A percentile compares a stretch with the other conserved stretches of the same genome.
phyloP scores from a whole-genome alignment of 257 asterid genomes.

The Paraleonurus japonicus region DNA sequence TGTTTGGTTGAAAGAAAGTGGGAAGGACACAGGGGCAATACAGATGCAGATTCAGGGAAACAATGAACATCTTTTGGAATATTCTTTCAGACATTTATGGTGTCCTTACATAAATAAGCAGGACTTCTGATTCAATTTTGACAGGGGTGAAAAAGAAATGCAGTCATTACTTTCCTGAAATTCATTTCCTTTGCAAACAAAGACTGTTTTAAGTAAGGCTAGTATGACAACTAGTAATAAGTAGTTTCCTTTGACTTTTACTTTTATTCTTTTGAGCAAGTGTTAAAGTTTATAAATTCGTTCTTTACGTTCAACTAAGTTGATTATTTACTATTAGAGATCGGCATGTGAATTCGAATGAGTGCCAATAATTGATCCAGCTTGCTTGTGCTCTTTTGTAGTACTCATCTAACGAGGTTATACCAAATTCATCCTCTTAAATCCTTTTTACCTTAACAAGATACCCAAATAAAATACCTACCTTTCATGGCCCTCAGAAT shows the following conservation, averaged over 20 bases:
- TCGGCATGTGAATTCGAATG: not conserved
- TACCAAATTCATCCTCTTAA: not conserved
- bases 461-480: not conserved
- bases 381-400: not conserved
- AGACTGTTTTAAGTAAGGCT: not conserved
- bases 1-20: not conserved
- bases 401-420: not conserved
- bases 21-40: not conserved
- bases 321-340: not conserved
- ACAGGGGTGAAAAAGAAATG: not conserved
- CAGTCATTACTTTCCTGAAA: not conserved
- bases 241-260: not conserved
- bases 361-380: not conserved
- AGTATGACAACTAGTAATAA: not conserved
- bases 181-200: not conserved
- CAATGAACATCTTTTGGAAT: not conserved
- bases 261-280: not conserved
- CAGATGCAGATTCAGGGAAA: not conserved
- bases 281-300: not conserved
- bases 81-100: not conserved
- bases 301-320: not conserved
- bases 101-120: not conserved
- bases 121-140: not conserved
- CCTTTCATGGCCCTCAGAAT: not conserved
- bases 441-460: not conserved